These are phyloP conservation scores for Beauveria medogensis DNA, from an alignment of 2,329 filamentous ascomycete genomes.

Conservation along the genomic window DNA sequence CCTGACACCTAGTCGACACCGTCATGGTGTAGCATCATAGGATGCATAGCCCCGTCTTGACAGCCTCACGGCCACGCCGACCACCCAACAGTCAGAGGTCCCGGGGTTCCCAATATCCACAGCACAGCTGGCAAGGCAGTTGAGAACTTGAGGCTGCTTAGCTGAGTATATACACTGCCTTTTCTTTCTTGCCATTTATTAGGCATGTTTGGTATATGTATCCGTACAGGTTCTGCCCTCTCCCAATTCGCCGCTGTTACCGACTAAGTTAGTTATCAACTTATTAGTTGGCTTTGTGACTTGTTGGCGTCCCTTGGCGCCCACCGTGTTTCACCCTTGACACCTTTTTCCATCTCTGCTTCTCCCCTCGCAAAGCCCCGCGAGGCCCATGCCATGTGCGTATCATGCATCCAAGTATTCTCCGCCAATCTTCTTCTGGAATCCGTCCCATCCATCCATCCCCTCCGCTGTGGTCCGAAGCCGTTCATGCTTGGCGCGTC, in stretches of 20 bases:
- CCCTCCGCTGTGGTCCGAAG: not conserved
- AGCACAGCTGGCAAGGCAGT: not conserved
- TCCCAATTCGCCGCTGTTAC: not conserved
- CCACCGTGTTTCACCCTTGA: constrained; percentile 10
- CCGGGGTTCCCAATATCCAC: not conserved
- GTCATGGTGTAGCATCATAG: not conserved
- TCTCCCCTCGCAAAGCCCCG: not conserved
- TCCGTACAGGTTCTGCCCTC: not conserved
- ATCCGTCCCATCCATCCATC: constrained; percentile 3
- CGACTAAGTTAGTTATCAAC: too few species aligned
- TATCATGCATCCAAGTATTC: constrained; percentile 7
- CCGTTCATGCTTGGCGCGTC: not conserved
- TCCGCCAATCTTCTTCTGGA: not conserved
- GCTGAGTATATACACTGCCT: not conserved
- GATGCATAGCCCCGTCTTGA: not conserved
- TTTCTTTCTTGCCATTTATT: not conserved
- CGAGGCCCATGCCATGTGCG: not conserved
- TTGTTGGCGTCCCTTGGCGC: not conserved
- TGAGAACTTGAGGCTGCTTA: not conserved
- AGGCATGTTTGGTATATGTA: not conserved
- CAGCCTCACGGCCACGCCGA: not conserved
- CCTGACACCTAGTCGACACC: not conserved
- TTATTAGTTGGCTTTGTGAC: too few species aligned
- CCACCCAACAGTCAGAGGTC: not conserved
- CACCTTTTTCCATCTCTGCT: not conserved